Evolutionary conservation across 2,329 filamentous ascomycete genomes (phyloP).

Genomic region (Pleoardoris graminearum): DNA sequence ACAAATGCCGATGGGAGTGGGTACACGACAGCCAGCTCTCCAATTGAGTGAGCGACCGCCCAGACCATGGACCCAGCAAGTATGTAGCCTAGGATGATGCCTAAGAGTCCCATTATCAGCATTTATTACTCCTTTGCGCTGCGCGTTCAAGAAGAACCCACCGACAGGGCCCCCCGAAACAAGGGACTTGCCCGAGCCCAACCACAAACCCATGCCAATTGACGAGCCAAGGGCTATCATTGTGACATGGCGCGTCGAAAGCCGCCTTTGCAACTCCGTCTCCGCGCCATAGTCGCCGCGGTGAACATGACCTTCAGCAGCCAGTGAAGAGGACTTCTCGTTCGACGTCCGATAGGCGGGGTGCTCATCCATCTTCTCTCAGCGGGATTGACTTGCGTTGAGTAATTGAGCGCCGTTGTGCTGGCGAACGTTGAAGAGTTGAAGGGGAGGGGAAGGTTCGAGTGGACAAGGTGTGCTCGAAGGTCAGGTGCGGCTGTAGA

Average conservation of each 20-base stretch:
- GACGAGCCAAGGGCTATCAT: slow-evolving; percentile 47
- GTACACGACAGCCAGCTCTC: slow-evolving; percentile 54
- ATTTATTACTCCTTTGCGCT: neutral
- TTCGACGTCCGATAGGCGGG: neutral
- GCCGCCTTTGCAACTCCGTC: slow-evolving; percentile 44
- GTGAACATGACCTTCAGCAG: neutral
- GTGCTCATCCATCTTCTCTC: neutral
- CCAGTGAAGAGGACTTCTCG: slow-evolving; percentile 2
- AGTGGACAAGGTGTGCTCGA: neutral
- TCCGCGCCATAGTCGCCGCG: slow-evolving; percentile 31
- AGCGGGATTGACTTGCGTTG: neutral
- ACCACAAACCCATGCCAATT: slow-evolving; percentile 53
- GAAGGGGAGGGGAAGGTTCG: neutral
- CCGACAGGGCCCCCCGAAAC: slow-evolving; percentile 49
- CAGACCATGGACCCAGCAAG: slow-evolving; percentile 48
- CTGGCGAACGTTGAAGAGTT: neutral
- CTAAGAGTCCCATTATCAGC: neutral
- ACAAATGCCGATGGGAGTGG: slow-evolving; percentile 52
- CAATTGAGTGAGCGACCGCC: slow-evolving; percentile 53
- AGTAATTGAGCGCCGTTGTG: too few relatives aligned
- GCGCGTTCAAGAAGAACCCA: neutral
- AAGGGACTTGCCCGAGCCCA: slow-evolving; percentile 51
- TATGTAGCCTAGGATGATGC: slow-evolving; percentile 50
- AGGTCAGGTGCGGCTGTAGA: neutral
- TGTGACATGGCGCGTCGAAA: slow-evolving; percentile 48